A percentile compares a stretch with the other conserved stretches of the same genome.
Conservation (phyloP, 2,329 filamentous ascomycete species). For the Colletotrichum tabaci region DNA sequence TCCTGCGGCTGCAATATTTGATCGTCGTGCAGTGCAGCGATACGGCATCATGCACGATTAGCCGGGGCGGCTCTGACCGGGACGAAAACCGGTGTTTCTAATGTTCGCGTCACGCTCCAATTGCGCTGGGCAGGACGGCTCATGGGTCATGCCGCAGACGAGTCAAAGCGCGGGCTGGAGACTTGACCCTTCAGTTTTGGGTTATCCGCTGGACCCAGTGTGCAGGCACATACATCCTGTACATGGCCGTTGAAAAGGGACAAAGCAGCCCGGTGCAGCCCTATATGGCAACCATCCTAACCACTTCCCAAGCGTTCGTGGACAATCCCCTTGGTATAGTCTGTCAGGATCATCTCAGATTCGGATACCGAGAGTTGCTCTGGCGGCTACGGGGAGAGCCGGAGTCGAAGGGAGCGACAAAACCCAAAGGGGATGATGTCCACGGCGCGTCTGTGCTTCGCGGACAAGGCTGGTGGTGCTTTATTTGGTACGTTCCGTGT, state of each 20-base stretch:
- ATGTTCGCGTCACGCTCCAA: neutral
- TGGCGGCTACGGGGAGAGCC: conserved; percentile 9
- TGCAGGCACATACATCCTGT: neutral
- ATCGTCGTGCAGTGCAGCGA: neutral
- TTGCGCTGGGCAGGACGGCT: conserved; percentile 12
- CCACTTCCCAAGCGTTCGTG: conserved; percentile 7
- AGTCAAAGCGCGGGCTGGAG: conserved; percentile 34
- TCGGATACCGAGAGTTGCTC: neutral
- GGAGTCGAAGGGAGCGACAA: conserved; percentile 5
- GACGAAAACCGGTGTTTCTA: conserved; percentile 25
- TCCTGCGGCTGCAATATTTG: conserved; percentile 3
- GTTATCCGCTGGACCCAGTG: neutral
- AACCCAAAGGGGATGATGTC: conserved; percentile 2
- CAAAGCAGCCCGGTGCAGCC: conserved; percentile 6
- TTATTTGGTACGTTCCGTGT: neutral
- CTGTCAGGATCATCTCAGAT: conserved; percentile 2
- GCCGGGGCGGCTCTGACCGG: neutral
- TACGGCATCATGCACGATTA: neutral
- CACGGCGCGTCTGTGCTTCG: conserved; percentile 28
- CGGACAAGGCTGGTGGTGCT: neutral
- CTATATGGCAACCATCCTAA: neutral
- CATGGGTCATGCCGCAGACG: conserved; percentile 19
- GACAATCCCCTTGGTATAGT: neutral
- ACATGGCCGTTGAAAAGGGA: neutral
- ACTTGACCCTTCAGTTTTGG: neutral